These are phyloP conservation scores for Mycena amicta DNA, from an alignment of 768 basidiomycete species.

Conservation along the genomic window DNA sequence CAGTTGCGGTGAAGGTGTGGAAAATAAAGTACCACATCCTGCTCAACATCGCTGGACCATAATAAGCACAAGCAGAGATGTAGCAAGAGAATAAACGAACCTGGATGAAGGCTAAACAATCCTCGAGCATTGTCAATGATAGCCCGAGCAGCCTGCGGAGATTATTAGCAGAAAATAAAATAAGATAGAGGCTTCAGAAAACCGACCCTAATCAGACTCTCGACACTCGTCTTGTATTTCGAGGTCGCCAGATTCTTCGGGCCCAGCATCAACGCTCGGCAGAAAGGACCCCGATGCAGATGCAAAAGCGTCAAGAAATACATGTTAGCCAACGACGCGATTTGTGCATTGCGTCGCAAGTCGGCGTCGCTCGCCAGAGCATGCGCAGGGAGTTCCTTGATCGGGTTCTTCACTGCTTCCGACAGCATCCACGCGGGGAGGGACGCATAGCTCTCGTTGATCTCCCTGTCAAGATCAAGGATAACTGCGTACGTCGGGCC, in stretches of 20 bases:
- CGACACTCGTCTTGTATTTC: conserved; percentile 23
- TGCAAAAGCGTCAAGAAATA: conserved; percentile 23
- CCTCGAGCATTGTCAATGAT: conserved; percentile 27
- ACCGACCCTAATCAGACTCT: conserved; percentile 17
- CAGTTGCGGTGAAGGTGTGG: conserved; percentile 27
- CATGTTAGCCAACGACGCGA: conserved; percentile 24
- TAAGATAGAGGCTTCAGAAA: background rate
- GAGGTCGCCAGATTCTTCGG: conserved; percentile 18
- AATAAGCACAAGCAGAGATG: background rate
- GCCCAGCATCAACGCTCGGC: conserved; percentile 24
- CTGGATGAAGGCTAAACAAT: conserved; percentile 25
- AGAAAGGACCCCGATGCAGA: conserved; percentile 28
- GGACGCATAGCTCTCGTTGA: conserved; percentile 22
- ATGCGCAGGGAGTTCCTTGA: conserved; percentile 20
- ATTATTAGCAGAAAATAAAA: background rate
- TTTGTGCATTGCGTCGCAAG: conserved; percentile 19
- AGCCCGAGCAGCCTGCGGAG: conserved; percentile 23
- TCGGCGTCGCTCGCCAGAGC: conserved; percentile 13
- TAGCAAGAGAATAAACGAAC: conserved; percentile 6
- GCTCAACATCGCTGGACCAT: conserved; percentile 17
- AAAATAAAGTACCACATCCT: conserved; percentile 29
- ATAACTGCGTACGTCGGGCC: conserved; percentile 24
- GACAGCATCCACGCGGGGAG: conserved; percentile 25
- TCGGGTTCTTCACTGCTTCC: conserved; percentile 24
- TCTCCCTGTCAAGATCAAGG: conserved; percentile 26